Conservation (phyloP, 345 rosid species). For the Salix dunnii region DNA sequence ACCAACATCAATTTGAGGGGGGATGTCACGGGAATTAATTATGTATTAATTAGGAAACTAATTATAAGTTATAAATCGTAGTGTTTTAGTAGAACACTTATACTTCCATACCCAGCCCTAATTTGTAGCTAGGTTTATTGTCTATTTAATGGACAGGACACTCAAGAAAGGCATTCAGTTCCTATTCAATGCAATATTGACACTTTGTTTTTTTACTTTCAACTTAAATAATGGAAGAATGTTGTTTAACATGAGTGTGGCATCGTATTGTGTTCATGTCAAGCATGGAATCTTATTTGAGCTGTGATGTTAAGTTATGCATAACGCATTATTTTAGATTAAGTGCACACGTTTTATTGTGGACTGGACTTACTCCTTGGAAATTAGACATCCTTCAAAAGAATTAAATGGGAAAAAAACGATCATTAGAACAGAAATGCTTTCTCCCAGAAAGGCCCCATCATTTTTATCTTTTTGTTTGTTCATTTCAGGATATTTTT, state of each 20-base stretch:
- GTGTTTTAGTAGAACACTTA: too few species aligned
- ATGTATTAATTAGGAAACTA: too few species aligned
- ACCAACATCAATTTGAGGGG: too few species aligned
- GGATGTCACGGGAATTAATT: too few species aligned
- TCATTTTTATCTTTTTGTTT: not conserved
- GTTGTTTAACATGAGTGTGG: not conserved
- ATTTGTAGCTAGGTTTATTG: too few species aligned
- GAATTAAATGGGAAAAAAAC: not conserved
- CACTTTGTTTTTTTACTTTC: not conserved
- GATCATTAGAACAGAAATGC: not conserved
- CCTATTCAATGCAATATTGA: too few species aligned
- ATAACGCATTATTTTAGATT: not conserved
- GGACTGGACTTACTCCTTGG: not conserved
- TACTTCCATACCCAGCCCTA: too few species aligned
- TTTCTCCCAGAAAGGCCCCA: not conserved
- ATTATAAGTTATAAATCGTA: too few species aligned
- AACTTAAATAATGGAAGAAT: conserved; percentile 1
- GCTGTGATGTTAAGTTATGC: not conserved
- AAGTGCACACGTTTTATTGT: not conserved
- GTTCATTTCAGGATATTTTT: not conserved
- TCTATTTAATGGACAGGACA: too few species aligned
- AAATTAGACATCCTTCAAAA: not conserved
- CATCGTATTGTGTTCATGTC: not conserved
- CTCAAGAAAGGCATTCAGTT: too few species aligned
- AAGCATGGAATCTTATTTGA: not conserved